Conservation (phyloP, 352 stramenopile genomes). For the Phytophthora citricola region DNA sequence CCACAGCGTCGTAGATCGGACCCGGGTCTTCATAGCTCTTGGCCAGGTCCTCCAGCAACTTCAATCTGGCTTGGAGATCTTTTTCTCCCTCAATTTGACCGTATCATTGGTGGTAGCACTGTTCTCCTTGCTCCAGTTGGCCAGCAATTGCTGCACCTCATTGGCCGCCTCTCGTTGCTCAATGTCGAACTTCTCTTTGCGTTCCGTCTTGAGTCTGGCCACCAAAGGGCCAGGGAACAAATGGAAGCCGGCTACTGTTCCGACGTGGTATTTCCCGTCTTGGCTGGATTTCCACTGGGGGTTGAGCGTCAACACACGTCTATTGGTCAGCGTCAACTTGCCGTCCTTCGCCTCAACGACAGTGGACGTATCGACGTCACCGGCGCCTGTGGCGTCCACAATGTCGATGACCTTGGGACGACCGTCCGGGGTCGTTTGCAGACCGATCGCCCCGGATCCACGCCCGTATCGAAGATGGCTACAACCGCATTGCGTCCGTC, state of each 20-base stretch:
- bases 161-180: slow-evolving; percentile 72
- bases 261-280: slow-evolving; percentile 83
- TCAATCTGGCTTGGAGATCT: slow-evolving; percentile 84
- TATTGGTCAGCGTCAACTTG: slow-evolving; percentile 47
- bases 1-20: slow-evolving; percentile 93
- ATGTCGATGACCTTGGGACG: slow-evolving; percentile 95
- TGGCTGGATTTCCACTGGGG: slow-evolving; percentile 59
- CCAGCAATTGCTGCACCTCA: slow-evolving; percentile 66
- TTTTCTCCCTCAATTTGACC: slow-evolving; percentile 55
- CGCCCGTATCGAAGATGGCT: slow-evolving; percentile 96
- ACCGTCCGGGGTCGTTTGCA: slow-evolving; percentile 88
- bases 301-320: slow-evolving; percentile 80
- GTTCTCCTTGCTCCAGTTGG: slow-evolving; percentile 63
- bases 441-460: slow-evolving; percentile 91
- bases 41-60: slow-evolving; percentile 72
- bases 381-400: slow-evolving; percentile 94
- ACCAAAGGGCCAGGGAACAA: slow-evolving; percentile 87
- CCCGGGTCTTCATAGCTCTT: slow-evolving; percentile 91
- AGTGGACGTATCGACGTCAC: slow-evolving; percentile 93
- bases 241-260: slow-evolving; percentile 86
- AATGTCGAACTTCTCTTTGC: slow-evolving; percentile 83
- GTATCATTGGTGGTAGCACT: slow-evolving; percentile 72
- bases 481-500: slow-evolving; percentile 93
- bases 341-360: slow-evolving; percentile 62
- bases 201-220: slow-evolving; percentile 80